These are phyloP conservation scores for Dendrobium huoshanense DNA, from an alignment of 106 monocot genomes.

Conservation along the genomic window DNA sequence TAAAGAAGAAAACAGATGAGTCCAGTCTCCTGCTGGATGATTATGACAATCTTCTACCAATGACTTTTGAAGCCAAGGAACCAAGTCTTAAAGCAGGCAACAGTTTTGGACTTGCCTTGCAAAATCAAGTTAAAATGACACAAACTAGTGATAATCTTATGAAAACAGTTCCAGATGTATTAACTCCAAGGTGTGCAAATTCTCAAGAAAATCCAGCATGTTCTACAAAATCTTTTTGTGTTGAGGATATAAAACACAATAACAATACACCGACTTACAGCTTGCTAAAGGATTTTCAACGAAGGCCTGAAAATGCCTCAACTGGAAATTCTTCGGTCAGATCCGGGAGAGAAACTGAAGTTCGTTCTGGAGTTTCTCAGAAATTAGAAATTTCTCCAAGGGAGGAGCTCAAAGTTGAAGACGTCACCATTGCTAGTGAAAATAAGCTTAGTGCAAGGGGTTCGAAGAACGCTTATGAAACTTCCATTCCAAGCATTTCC, in stretches of 20 bases:
- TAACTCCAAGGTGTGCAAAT: constrained; percentile 19
- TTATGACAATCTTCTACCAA: constrained; percentile 22
- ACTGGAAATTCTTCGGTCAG: constrained; percentile 6
- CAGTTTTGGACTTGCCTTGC: no score
- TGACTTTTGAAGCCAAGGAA: constrained; percentile 11
- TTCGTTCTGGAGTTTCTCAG: not conserved
- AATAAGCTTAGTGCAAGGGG: constrained; percentile 10
- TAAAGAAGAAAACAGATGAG: constrained; percentile 25
- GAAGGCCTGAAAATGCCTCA: no score
- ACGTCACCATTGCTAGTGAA: not conserved
- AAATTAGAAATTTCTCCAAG: not conserved
- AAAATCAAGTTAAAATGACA: constrained; percentile 13
- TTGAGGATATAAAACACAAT: constrained; percentile 18
- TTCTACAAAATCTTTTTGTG: constrained; percentile 20
- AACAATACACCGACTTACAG: constrained; percentile 4
- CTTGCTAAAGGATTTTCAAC: no score
- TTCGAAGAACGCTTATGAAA: constrained; percentile 16
- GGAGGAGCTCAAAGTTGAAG: not conserved
- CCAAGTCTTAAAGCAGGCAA: not conserved
- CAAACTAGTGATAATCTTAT: constrained; percentile 9
- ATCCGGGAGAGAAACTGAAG: constrained; percentile 4
- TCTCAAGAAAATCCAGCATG: constrained; percentile 32
- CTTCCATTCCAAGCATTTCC: constrained; percentile 14
- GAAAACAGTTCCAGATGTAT: constrained; percentile 10
- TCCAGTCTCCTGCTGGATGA: constrained; percentile 21